phyloP scores from a whole-genome alignment of 345 rosid species.

The Salix udensis region DNA sequence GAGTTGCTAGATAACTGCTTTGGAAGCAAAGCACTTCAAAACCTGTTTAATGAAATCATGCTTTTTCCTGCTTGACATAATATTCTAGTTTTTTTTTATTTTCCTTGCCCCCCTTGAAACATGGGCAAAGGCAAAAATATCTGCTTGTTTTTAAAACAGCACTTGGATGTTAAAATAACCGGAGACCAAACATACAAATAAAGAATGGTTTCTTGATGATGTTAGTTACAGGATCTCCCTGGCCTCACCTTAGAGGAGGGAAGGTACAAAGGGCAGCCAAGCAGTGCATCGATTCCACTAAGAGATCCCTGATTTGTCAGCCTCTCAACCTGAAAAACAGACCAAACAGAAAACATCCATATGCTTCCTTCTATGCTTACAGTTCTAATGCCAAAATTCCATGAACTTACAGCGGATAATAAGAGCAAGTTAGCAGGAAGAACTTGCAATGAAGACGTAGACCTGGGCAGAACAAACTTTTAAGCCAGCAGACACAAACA shows the following conservation, averaged over 20 bases:
- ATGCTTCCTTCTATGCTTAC: conserved; percentile 9
- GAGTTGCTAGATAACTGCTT: not conserved
- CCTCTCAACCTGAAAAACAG: conserved; percentile 57
- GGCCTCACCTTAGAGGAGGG: conserved; percentile 64
- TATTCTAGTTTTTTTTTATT: not conserved
- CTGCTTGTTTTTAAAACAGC: not conserved
- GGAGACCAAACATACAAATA: not conserved
- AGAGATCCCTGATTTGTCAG: conserved; percentile 77
- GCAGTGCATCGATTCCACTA: conserved; percentile 80
- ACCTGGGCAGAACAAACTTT: conserved; percentile 40
- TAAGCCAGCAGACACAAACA: conserved; percentile 13
- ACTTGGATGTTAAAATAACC: not conserved
- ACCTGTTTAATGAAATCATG: not conserved
- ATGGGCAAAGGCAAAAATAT: not conserved
- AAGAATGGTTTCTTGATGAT: not conserved
- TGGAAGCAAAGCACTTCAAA: not conserved
- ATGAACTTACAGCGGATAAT: conserved; percentile 66
- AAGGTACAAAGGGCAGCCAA: conserved; percentile 84
- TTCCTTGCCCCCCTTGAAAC: not conserved
- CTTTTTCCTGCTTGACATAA: not conserved
- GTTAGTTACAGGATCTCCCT: not conserved
- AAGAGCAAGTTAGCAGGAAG: conserved; percentile 72
- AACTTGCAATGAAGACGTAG: conserved; percentile 49
- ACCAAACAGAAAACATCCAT: not conserved
- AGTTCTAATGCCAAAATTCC: conserved; percentile 17